Conservation (phyloP, 805 yeast genomes). For the Metschnikowia dekortorum region DNA sequence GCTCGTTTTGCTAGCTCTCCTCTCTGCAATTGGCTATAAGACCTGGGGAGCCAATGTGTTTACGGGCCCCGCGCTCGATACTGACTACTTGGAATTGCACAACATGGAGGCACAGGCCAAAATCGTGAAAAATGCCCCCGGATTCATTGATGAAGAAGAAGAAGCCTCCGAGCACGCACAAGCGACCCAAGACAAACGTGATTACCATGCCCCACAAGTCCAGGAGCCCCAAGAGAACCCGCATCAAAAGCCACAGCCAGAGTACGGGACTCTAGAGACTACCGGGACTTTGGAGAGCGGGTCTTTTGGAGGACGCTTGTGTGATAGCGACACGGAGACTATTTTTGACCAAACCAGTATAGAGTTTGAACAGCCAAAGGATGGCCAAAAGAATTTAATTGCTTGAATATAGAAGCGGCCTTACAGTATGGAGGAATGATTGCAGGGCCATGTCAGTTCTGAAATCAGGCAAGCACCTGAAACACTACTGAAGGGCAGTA, state of each 20-base stretch:
- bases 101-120: slow-evolving; percentile 22
- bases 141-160: slow-evolving; percentile 10
- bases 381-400: not conserved
- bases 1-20: slow-evolving; percentile 41
- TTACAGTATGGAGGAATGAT: not conserved
- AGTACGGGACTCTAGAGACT: not conserved
- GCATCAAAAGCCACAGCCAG: not conserved
- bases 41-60: slow-evolving; percentile 61
- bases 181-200: too few relatives aligned
- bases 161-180: not conserved
- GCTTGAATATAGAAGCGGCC: not conserved
- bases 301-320: not conserved
- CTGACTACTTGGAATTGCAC: slow-evolving; percentile 38
- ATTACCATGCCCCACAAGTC: not conserved
- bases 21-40: slow-evolving; percentile 49
- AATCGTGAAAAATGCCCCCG: slow-evolving; percentile 4
- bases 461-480: not conserved
- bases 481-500: too few relatives aligned
- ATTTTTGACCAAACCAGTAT: not conserved
- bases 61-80: slow-evolving; percentile 57
- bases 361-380: not conserved
- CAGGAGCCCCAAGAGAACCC: too few relatives aligned
- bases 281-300: not conserved
- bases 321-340: not conserved
- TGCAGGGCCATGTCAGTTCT: too few relatives aligned